Percentiles rank a stretch among this genome's conserved stretches.
Evolutionary conservation across 176 grass and related monocot species (phyloP).

Genomic region (Bolboschoenus planiculmis): DNA sequence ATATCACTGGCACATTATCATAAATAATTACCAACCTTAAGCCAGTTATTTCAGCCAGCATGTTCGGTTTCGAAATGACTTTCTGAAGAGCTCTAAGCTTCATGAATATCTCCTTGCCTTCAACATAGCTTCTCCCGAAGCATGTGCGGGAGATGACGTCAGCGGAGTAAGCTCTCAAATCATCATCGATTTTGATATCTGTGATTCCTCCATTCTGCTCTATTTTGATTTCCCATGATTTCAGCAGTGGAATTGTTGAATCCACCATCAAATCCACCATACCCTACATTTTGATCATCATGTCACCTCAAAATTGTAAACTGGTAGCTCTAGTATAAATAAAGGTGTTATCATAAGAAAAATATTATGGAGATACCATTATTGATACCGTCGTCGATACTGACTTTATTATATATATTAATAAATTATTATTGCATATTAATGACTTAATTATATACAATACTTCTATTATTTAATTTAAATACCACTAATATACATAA

Average conservation of each 20-base stretch:
- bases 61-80: slow-evolving; percentile 69
- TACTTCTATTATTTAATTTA: too few species aligned
- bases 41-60: slow-evolving; percentile 76
- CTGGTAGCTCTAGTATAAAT: too few species aligned
- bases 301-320: background rate
- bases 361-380: too few species aligned
- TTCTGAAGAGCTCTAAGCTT: slow-evolving; percentile 85
- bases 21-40: slow-evolving; percentile 43
- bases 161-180: slow-evolving; percentile 79
- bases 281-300: slow-evolving; percentile 34
- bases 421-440: too few species aligned
- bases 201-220: slow-evolving; percentile 37
- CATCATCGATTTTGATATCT: slow-evolving; percentile 81
- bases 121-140: slow-evolving; percentile 85
- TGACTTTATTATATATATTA: too few species aligned
- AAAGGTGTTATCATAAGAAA: too few species aligned
- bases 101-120: slow-evolving; percentile 79
- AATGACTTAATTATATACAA: too few species aligned
- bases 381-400: too few species aligned
- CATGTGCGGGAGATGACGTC: slow-evolving; percentile 89
- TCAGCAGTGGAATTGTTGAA: slow-evolving; percentile 53
- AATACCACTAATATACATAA: too few species aligned
- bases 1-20: background rate
- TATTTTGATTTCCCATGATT: slow-evolving; percentile 54
- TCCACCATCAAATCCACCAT: slow-evolving; percentile 98